Base-by-base conservation (phyloP, 2,329 filamentous ascomycete species). In the Fusarium equiseti region DNA sequence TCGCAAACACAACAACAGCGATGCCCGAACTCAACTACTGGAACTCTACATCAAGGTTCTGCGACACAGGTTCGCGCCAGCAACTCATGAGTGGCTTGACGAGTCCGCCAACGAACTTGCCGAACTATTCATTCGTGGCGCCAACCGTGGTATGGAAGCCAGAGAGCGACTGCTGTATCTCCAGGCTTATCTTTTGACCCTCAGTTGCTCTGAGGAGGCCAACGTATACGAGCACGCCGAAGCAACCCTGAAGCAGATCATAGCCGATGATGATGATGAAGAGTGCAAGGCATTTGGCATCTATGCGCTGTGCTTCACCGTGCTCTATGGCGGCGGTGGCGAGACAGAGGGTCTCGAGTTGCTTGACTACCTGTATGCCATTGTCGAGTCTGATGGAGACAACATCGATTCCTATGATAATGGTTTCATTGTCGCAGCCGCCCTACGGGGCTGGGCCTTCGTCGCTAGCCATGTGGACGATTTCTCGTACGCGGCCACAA, bases 401-500 rank as follows among this genome's bases (percentile, higher is more conserved):
- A 88, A 86, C 4, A 85, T 95, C 44, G 88, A 89, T 8, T 92
- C 93, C 1, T 84, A 86, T 38, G 93, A 97, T 75, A 91, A 90
- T 70, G 88, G 86, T 1, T 84, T 85, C 5, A 88, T 94, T 3
- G 93, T 97, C 3, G 85, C 89, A 6, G 92, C 93, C 1, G 92
- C 93, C 0, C 83, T 97, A 2, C 87, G 91, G 70, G 89, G 91
- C 63, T 97, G 93, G 92, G 91, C 91, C 2, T 91, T 95, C 70
- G 86, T 97, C 8, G 92, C 92, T 8, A 94, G 92, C 6, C 88
- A 92, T 65, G 83, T 95, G 9, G 91, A 94, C 6, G 92, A 95
- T 74, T 84, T 94, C 45, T 89, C 92, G 72, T 86, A 88, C 18
- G 86, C 90, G 65, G 93, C 91, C 32, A 90, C 93, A 69, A 82